A percentile compares a stretch with the other conserved stretches of the same genome.
phyloP scores from a whole-genome alignment of 2,329 filamentous ascomycete species.

The Trichoderma atrobrunneum region DNA sequence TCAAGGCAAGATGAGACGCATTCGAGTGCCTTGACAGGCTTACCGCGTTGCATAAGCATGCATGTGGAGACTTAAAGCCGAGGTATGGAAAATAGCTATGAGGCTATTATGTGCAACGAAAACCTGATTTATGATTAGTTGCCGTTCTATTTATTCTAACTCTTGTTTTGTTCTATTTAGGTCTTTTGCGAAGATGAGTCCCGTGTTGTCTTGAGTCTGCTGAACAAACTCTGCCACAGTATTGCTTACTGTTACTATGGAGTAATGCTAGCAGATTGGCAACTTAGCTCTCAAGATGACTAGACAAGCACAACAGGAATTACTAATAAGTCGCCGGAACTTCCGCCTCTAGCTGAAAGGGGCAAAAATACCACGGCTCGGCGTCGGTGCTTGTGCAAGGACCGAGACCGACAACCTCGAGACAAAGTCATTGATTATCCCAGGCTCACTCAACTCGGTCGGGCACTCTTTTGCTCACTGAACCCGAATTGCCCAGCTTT shows the following conservation, averaged over 20 bases:
- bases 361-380: not conserved
- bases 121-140: not conserved
- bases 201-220: not conserved
- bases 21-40: not conserved
- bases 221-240: not conserved
- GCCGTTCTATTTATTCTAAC: too few relatives aligned
- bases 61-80: not conserved
- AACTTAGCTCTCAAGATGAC: not conserved
- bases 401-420: slow-evolving; percentile 2
- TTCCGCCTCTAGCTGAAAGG: slow-evolving; percentile 9
- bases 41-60: not conserved
- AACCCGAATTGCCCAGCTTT: not conserved
- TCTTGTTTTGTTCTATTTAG: not conserved
- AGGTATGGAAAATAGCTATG: not conserved
- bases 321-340: not conserved
- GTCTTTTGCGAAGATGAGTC: not conserved
- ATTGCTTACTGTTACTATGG: not conserved
- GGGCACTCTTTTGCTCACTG: slow-evolving; percentile 8
- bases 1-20: not conserved
- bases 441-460: slow-evolving; percentile 2
- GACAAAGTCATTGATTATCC: slow-evolving; percentile 4
- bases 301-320: not conserved
- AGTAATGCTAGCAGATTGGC: not conserved
- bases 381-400: not conserved
- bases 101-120: not conserved